These are phyloP conservation scores for Retiboletus fuscus DNA, from an alignment of 1,284 basidiomycete genomes.

Conservation along the genomic window DNA sequence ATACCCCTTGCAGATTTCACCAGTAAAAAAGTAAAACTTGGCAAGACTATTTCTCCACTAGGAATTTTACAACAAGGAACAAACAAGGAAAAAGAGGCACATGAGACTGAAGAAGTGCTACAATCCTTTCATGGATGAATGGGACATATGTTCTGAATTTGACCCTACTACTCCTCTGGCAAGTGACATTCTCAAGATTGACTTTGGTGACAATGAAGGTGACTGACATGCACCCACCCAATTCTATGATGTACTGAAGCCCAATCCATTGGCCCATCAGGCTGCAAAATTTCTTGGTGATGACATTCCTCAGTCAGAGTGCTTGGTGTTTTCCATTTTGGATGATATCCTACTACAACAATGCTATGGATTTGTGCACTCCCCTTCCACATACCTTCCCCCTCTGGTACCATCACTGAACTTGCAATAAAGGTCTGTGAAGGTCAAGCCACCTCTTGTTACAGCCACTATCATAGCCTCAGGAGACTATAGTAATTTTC, in stretches of 20 bases:
- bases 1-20: too few species aligned
- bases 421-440: too few species aligned
- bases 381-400: not conserved
- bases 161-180: not conserved
- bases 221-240: too few species aligned
- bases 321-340: not conserved
- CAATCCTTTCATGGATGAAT: slow-evolving; percentile 6
- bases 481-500: too few species aligned
- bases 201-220: not conserved
- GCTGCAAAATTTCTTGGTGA: not conserved
- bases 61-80: too few species aligned
- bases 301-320: slow-evolving; percentile 8
- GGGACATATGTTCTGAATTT: slow-evolving; percentile 16
- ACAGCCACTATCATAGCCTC: too few species aligned
- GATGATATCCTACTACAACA: not conserved
- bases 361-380: not conserved
- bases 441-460: too few species aligned
- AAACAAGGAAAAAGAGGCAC: too few species aligned
- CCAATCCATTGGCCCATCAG: slow-evolving; percentile 1
- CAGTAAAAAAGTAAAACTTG: too few species aligned
- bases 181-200: not conserved
- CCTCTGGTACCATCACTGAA: too few species aligned
- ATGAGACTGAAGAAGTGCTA: not conserved
- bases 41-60: too few species aligned
- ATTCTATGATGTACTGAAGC: not conserved